Base-by-base conservation (phyloP, 805 yeast species). In the Candida dajiaensis region DNA sequence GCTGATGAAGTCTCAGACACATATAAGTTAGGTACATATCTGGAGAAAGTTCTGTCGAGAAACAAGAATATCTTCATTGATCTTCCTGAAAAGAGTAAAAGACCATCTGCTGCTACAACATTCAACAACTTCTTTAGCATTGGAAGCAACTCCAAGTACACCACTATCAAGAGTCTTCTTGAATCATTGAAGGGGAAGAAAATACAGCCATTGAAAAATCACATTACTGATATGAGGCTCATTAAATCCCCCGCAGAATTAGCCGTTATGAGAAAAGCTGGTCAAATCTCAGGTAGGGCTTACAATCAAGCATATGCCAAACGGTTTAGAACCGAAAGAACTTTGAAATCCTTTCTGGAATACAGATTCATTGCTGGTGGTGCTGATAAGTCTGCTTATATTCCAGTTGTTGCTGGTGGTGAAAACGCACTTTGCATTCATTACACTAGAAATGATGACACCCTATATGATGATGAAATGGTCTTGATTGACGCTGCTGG, bases 331-430 rank as follows among this genome's bases (percentile, higher is more conserved):
- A 79, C 84, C 9, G 99, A 94, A 63, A 78, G 84, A 60, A 82
- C 89, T 3, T 70, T 94, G 33, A 85, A 86, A 19, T 78, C 95
- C 10, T 89, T 73, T 60, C 68, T 94, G 48, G 96, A 92, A 52
- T 87, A 87, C 63, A 76, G 82, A 56, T 92, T 94, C 63, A 77
- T 85, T 12, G 72, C 80, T 37, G 89, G 92, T 23, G 99, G 99
- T 1, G 89, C 97, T 65, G 95, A 88, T 53, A 78, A 78, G 50
- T 78, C 85, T 36, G 97, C 97, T 0, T 94, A 94, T 62, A 78
- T 90, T 19, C 98, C 99, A 0, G 99, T 94, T 10, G 95, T 94
- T 4, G 99, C 98, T 6, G 84, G 96, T 29, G 99, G 99, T 1
- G 68, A 77, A 25, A 90, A 94, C 63, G 89, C 97, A 0, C 68